Conservation (phyloP, 495 filamentous ascomycete species). For the Hyaloscypha variabilis region DNA sequence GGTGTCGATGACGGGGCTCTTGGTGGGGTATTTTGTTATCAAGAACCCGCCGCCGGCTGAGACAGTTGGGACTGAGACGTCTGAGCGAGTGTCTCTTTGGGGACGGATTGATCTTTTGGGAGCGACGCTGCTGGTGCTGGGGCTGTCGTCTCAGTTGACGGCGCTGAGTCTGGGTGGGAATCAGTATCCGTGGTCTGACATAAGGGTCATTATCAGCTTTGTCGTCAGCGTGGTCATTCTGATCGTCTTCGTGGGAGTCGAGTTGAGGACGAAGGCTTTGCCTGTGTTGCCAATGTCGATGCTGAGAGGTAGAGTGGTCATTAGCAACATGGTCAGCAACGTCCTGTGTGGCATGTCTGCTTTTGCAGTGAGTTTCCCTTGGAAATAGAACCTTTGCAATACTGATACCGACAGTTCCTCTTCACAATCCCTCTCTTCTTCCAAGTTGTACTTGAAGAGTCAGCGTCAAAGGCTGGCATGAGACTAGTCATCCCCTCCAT, state of each 20-base stretch:
- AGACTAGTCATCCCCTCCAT: constrained; percentile 63
- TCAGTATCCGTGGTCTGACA: constrained; percentile 59
- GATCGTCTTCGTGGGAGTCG: constrained; percentile 52
- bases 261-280: constrained; percentile 59
- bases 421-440: constrained; percentile 68
- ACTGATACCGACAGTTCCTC: constrained; percentile 52
- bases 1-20: constrained; percentile 53
- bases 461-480: constrained; percentile 59
- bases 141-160: constrained; percentile 58
- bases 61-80: constrained; percentile 27
- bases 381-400: not conserved
- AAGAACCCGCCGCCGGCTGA: constrained; percentile 33
- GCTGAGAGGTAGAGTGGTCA: constrained; percentile 52
- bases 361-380: constrained; percentile 55
- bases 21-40: constrained; percentile 56
- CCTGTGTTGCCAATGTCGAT: constrained; percentile 63
- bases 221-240: constrained; percentile 53
- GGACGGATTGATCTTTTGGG: constrained; percentile 59
- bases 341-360: constrained; percentile 63
- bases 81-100: constrained; percentile 46
- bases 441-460: constrained; percentile 63
- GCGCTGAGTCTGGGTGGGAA: constrained; percentile 65
- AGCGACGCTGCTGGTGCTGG: constrained; percentile 56
- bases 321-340: constrained; percentile 60
- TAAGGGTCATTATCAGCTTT: constrained; percentile 56